Base-by-base conservation (phyloP, 495 filamentous ascomycete species). In the Penicillium alfredii region DNA sequence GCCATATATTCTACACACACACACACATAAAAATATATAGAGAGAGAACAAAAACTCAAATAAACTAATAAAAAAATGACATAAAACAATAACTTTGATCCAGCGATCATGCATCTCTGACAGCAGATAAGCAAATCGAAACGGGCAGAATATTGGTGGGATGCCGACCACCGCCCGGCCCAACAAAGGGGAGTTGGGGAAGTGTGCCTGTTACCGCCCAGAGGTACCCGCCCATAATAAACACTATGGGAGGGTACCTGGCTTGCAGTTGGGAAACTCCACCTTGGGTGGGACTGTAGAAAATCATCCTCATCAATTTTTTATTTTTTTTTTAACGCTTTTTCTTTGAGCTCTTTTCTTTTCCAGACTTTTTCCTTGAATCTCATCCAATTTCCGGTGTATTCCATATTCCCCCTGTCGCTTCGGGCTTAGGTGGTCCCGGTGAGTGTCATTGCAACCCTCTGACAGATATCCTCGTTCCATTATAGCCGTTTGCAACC, bases 341-440 rank as follows among this genome's bases (percentile, higher is more conserved):
- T 26, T 29, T 20, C 36, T 17, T 11, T 13, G 29, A 12, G 16
- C 3, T 25, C 23, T n/a, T 25, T 8, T 25, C 23, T n/a, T 0
- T n/a, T 4, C 23, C 11, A n/a, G 8, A 25, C 8, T 25, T 25
- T n/a, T 25, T 9, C 23, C 23, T 2, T 25, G 8, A 25, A 9
- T n/a, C 23, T 25, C 11, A 8, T n/a, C 23, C 23, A 3, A 8
- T 25, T n/a, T 25, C 11, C 23, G 23, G 23, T 25, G 23, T 9
- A n/a, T n/a, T n/a, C n/a, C n/a, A n/a, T n/a, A n/a, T n/a, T n/a
- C n/a, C n/a, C n/a, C n/a, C n/a, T n/a, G n/a, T n/a, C n/a, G n/a
- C n/a, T 7, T 22, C 29, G 42, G 42, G 45, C 40, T 32, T 29
- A 41, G 46, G 47, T 50, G 38, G 37, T 50, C 26, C 38, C 42